Conservation (phyloP, 345 rosid species). For the Syzygium jambos region DNA sequence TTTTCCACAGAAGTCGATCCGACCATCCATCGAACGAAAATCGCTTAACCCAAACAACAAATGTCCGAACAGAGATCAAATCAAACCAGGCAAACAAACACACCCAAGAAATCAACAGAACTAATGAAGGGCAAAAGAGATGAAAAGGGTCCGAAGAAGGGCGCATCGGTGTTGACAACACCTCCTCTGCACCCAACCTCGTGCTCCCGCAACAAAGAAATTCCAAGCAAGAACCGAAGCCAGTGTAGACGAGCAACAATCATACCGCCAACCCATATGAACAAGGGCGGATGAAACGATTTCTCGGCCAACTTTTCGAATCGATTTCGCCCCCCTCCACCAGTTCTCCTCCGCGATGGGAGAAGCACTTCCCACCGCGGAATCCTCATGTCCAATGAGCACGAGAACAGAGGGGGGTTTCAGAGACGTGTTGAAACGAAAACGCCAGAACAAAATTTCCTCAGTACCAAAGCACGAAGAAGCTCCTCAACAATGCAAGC, state of each 20-base stretch:
- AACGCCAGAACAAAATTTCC: not conserved
- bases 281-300: conserved; percentile 62
- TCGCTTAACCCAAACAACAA: not conserved
- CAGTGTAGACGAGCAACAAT: conserved; percentile 61
- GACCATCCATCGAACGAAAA: not conserved
- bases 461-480: not conserved
- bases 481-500: not conserved
- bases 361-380: not conserved
- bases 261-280: conserved; percentile 39
- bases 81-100: not conserved
- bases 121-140: not conserved
- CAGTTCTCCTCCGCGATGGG: conserved; percentile 3
- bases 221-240: not conserved
- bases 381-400: not conserved
- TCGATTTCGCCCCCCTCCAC: conserved; percentile 25
- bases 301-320: conserved; percentile 43
- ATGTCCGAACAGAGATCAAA: not conserved
- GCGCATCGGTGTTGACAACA: not conserved
- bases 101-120: not conserved
- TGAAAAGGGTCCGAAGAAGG: not conserved
- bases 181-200: not conserved
- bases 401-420: not conserved
- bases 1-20: not conserved
- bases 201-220: not conserved
- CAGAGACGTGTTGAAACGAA: not conserved